phyloP scores from a whole-genome alignment of 306 rosid species.

The Malus sieversii region DNA sequence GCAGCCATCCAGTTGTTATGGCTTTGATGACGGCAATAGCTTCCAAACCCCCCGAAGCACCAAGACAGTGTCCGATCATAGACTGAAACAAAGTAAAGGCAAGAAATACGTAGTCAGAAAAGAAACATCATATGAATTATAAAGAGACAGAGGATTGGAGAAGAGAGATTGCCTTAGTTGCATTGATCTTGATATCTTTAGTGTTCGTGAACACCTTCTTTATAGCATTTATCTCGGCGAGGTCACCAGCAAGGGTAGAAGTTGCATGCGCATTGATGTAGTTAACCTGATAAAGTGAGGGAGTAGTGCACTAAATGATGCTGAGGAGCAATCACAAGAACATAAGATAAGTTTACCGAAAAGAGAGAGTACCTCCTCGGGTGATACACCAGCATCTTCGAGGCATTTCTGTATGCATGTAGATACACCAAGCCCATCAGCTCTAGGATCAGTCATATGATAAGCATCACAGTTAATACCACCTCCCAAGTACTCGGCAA shows the following conservation, averaged over 20 bases:
- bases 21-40: conserved; percentile 98
- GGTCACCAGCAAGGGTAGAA: conserved; percentile 91
- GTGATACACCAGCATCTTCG: conserved; percentile 97
- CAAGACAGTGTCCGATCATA: conserved; percentile 98
- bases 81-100: conserved; percentile 52
- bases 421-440: conserved; percentile 97
- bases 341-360: neutral
- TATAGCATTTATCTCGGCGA: conserved; percentile 94
- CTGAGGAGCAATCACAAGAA: neutral
- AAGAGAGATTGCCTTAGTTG: conserved; percentile 70
- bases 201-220: conserved; percentile 91
- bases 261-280: conserved; percentile 99
- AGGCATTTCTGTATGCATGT: conserved; percentile 87
- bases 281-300: conserved; percentile 58
- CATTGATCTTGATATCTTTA: conserved; percentile 82
- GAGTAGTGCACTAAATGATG: conserved; percentile 1
- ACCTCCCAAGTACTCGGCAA: conserved; percentile 97
- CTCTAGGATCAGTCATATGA: conserved; percentile 99
- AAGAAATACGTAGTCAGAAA: conserved; percentile 21
- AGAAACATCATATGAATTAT: conserved; percentile 10
- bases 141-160: conserved; percentile 5
- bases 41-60: conserved; percentile 99
- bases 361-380: conserved; percentile 67
- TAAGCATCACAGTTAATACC: conserved; percentile 96
- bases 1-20: conserved; percentile 90